These are phyloP conservation scores for Annulohypoxylon stygium DNA, from an alignment of 495 filamentous ascomycete genomes.

Conservation along the genomic window DNA sequence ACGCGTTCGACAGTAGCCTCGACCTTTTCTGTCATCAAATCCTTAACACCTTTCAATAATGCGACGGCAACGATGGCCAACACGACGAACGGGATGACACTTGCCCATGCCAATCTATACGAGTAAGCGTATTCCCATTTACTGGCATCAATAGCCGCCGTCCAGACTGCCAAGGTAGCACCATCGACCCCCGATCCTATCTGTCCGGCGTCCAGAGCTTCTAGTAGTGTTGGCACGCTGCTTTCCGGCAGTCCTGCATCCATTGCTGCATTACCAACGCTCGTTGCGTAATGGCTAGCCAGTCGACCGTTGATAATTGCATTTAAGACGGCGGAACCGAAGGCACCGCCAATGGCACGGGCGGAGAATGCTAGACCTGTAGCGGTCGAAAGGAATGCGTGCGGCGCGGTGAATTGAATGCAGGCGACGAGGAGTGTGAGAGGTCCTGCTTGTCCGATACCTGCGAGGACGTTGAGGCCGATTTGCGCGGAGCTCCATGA, in stretches of 20 bases:
- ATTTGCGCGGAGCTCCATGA: slow-evolving; percentile 62
- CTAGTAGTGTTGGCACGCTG: slow-evolving; percentile 55
- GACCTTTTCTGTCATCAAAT: slow-evolving; percentile 66
- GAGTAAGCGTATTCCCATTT: slow-evolving; percentile 59
- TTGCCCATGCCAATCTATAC: slow-evolving; percentile 64
- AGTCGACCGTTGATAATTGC: slow-evolving; percentile 66
- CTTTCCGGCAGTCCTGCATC: slow-evolving; percentile 57
- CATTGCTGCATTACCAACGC: slow-evolving; percentile 54
- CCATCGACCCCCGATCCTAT: slow-evolving; percentile 51
- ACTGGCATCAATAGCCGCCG: slow-evolving; percentile 55
- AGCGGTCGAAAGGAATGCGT: slow-evolving; percentile 66
- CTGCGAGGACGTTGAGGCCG: slow-evolving; percentile 62
- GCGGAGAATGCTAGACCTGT: slow-evolving; percentile 68
- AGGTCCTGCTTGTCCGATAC: slow-evolving; percentile 65
- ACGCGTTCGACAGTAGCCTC: slow-evolving; percentile 61
- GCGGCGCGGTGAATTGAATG: slow-evolving; percentile 68
- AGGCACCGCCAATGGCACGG: slow-evolving; percentile 67
- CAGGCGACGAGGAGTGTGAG: slow-evolving; percentile 64
- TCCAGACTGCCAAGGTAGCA: slow-evolving; percentile 54
- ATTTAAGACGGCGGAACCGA: slow-evolving; percentile 66
- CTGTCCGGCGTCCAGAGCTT: slow-evolving; percentile 52
- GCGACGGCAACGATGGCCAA: slow-evolving; percentile 61
- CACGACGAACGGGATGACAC: slow-evolving; percentile 67
- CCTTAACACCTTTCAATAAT: slow-evolving; percentile 62
- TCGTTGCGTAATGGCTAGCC: slow-evolving; percentile 54